Evolutionary conservation across 371 early-diverging fungal genomes (phyloP).

Genomic region (Syncephalis fuscata): DNA sequence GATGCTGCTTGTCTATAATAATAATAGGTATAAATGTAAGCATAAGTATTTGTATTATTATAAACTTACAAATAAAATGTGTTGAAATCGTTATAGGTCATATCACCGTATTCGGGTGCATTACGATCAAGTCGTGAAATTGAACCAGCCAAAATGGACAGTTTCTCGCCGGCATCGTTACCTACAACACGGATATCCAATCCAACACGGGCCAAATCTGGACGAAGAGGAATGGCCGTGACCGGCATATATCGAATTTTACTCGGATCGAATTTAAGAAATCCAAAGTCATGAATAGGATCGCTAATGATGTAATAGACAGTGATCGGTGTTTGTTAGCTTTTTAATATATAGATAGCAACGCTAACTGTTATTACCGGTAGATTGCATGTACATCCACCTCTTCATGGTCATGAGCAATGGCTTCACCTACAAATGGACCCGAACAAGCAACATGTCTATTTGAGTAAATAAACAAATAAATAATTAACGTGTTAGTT

Average conservation of each 20-base stretch:
- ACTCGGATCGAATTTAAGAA: slow-evolving; percentile 65
- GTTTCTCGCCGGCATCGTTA: slow-evolving; percentile 71
- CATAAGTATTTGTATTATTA: too few relatives aligned
- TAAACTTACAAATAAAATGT: slow-evolving; percentile 9
- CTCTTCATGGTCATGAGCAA: slow-evolving; percentile 77
- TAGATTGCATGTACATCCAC: slow-evolving; percentile 65
- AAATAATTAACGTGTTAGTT: neutral
- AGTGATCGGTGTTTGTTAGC: too few relatives aligned
- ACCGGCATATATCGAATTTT: slow-evolving; percentile 56
- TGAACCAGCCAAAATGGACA: slow-evolving; percentile 58
- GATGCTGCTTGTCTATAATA: slow-evolving; percentile 40
- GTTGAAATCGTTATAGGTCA: slow-evolving; percentile 43
- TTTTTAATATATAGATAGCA: neutral
- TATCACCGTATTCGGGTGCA: slow-evolving; percentile 51
- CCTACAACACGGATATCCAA: slow-evolving; percentile 69
- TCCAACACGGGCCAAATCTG: slow-evolving; percentile 56
- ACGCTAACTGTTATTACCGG: slow-evolving; percentile 10
- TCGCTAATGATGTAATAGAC: slow-evolving; percentile 21
- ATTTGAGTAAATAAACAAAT: slow-evolving; percentile 1
- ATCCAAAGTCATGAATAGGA: slow-evolving; percentile 82
- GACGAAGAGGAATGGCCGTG: slow-evolving; percentile 44
- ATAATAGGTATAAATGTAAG: neutral
- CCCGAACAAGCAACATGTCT: slow-evolving; percentile 77
- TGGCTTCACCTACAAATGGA: slow-evolving; percentile 64
- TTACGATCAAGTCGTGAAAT: slow-evolving; percentile 58